Conservation (phyloP, 257 asterid genomes). For the Jacaranda mimosifolia region DNA sequence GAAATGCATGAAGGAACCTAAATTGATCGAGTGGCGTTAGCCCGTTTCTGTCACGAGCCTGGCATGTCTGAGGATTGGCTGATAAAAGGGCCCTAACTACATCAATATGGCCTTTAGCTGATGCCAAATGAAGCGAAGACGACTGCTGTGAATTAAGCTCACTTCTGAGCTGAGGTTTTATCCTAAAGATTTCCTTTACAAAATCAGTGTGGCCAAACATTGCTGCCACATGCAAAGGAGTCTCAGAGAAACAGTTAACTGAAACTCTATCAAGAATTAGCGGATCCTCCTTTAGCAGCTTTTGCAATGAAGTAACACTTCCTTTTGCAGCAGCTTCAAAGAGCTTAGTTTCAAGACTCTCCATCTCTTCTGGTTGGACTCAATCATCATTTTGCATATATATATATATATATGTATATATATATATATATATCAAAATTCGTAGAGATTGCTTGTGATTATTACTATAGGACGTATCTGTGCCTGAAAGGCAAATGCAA, state of each 20-base stretch:
- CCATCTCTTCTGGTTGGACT: constrained; percentile 13
- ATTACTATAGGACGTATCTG: neutral
- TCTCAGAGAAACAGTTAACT: constrained; percentile 32
- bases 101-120: no score
- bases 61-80: constrained; percentile 32
- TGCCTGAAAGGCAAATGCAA: neutral
- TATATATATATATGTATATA: no score
- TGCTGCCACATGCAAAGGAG: constrained; percentile 47
- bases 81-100: constrained; percentile 34
- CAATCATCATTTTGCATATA: neutral
- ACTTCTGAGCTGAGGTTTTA: constrained; percentile 29
- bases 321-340: constrained; percentile 49
- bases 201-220: constrained; percentile 43
- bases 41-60: constrained; percentile 40
- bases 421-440: no score
- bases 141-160: constrained; percentile 38
- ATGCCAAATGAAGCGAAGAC: constrained; percentile 50
- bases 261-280: constrained; percentile 43
- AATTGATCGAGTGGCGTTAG: constrained; percentile 47
- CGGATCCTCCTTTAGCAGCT: constrained; percentile 39
- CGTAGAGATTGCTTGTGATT: neutral
- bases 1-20: no score
- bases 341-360: constrained; percentile 29
- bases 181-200: constrained; percentile 31
- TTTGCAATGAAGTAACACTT: neutral